Percentiles rank a stretch among this genome's conserved stretches.
phyloP scores from a whole-genome alignment of 2,329 filamentous ascomycete species.

The Fusarium lateritium region DNA sequence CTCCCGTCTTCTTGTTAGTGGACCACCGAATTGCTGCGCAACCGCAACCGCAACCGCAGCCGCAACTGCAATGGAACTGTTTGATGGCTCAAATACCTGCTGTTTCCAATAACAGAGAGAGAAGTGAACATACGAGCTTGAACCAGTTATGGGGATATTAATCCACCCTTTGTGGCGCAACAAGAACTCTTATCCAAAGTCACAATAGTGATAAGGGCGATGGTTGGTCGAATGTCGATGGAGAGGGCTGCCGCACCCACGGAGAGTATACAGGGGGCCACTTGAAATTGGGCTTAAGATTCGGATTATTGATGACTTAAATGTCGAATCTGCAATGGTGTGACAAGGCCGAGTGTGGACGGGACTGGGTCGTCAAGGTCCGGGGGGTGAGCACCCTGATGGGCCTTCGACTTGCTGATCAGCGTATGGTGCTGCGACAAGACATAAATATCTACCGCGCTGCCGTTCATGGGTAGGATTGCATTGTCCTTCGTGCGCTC shows the following conservation, averaged over 20 bases:
- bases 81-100: too few species aligned
- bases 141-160: neutral
- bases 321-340: slow-evolving; percentile 28
- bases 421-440: slow-evolving; percentile 3
- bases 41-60: neutral
- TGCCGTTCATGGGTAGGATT: slow-evolving; percentile 1
- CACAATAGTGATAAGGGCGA: slow-evolving; percentile 16
- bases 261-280: slow-evolving; percentile 22
- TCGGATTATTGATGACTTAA: slow-evolving; percentile 16
- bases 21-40: slow-evolving; percentile 3
- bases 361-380: slow-evolving; percentile 37
- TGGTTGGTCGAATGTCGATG: slow-evolving; percentile 24
- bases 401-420: slow-evolving; percentile 37
- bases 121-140: neutral
- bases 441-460: slow-evolving; percentile 42
- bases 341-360: slow-evolving; percentile 32
- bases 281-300: slow-evolving; percentile 21
- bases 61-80: too few species aligned
- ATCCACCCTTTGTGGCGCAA: neutral
- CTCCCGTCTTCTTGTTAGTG: slow-evolving; percentile 13
- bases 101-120: too few species aligned
- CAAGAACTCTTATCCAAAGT: neutral
- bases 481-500: slow-evolving; percentile 2
- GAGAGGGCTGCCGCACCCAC: slow-evolving; percentile 3
- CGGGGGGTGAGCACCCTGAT: slow-evolving; percentile 47